phyloP scores from a whole-genome alignment of 2,329 filamentous ascomycete genomes.

The Aspergillus jensenii region DNA sequence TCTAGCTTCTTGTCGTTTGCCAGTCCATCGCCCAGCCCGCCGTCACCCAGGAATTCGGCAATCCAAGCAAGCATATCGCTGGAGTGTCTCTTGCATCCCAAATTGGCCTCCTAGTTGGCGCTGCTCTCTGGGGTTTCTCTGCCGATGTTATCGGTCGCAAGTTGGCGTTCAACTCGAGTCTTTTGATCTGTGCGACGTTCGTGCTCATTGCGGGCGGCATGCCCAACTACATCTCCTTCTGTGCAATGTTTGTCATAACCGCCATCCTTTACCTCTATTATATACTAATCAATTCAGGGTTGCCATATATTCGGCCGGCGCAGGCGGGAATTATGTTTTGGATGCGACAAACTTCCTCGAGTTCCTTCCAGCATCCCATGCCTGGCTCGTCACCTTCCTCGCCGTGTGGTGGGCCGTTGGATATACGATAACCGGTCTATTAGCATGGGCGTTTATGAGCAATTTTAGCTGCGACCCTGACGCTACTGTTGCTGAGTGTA shows the following conservation, averaged over 20 bases:
- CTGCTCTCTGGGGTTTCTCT: slow-evolving; percentile 75
- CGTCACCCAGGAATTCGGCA: slow-evolving; percentile 58
- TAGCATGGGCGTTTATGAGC: slow-evolving; percentile 74
- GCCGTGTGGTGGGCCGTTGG: slow-evolving; percentile 83
- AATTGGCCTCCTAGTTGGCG: slow-evolving; percentile 72
- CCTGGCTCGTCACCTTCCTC: slow-evolving; percentile 69
- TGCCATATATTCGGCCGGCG: slow-evolving; percentile 36
- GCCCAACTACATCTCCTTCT: slow-evolving; percentile 59
- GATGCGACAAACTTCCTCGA: slow-evolving; percentile 81
- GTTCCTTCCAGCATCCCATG: slow-evolving; percentile 70
- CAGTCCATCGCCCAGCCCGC: slow-evolving; percentile 19
- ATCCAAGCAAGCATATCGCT: slow-evolving; percentile 74
- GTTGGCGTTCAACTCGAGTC: slow-evolving; percentile 75
- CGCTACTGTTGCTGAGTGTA: slow-evolving; percentile 33
- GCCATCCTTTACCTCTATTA: slow-evolving; percentile 17
- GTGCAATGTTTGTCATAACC: slow-evolving; percentile 15
- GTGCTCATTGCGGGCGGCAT: slow-evolving; percentile 70
- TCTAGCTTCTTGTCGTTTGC: slow-evolving; percentile 26
- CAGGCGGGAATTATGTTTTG: slow-evolving; percentile 75
- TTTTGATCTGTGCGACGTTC: slow-evolving; percentile 72
- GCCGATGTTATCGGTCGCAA: slow-evolving; percentile 75
- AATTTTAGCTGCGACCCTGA: slow-evolving; percentile 55
- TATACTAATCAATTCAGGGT: slow-evolving; percentile 2
- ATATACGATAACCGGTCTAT: slow-evolving; percentile 24
- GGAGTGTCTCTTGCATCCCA: slow-evolving; percentile 66